Evolutionary conservation across 768 basidiomycete genomes (phyloP).

Genomic region (Suillus subaureus): DNA sequence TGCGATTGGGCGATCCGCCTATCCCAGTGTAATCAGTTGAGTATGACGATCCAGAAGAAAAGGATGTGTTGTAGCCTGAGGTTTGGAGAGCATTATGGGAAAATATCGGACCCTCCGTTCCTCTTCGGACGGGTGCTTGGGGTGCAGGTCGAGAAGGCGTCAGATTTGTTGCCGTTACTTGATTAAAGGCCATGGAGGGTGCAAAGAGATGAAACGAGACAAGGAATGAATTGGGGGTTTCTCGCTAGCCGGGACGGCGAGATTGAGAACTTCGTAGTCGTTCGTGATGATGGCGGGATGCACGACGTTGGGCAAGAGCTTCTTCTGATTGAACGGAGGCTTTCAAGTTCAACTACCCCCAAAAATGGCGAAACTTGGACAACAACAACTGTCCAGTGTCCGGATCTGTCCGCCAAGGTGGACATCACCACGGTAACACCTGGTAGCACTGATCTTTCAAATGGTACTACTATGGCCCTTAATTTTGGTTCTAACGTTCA

Average conservation of each 20-base stretch:
- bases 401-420: slow-evolving; percentile 32
- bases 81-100: slow-evolving; percentile 45
- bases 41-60: slow-evolving; percentile 63
- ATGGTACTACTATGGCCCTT: neutral
- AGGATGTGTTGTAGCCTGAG: slow-evolving; percentile 62
- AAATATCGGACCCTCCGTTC: slow-evolving; percentile 36
- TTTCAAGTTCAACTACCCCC: slow-evolving; percentile 5
- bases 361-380: slow-evolving; percentile 9
- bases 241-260: slow-evolving; percentile 12
- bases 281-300: slow-evolving; percentile 2
- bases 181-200: slow-evolving; percentile 49
- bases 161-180: slow-evolving; percentile 56
- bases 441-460: neutral
- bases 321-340: neutral
- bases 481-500: slow-evolving; percentile 9
- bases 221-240: neutral
- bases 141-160: slow-evolving; percentile 82
- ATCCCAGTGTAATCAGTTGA: slow-evolving; percentile 75
- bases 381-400: slow-evolving; percentile 24
- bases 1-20: slow-evolving; percentile 73
- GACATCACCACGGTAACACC: slow-evolving; percentile 33
- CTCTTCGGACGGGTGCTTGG: slow-evolving; percentile 59
- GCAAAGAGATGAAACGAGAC: slow-evolving; percentile 18
- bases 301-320: neutral
- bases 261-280: neutral